phyloP scores from a whole-genome alignment of 1,139 yeast species.

The Yamadazyma triangularis region DNA sequence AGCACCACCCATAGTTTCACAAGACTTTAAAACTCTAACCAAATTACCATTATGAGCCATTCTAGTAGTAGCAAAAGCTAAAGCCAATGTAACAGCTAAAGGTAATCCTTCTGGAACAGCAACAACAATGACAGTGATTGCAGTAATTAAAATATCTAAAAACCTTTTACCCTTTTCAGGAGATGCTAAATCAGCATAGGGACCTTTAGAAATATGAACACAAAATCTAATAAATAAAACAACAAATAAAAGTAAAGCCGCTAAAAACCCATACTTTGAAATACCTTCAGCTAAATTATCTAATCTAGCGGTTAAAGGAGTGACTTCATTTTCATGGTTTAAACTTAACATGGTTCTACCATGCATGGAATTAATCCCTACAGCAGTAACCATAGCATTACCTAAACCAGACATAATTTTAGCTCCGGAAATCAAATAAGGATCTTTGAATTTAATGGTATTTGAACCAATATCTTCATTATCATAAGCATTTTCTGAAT shows the following conservation, averaged over 20 bases:
- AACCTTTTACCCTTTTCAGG: slow-evolving; percentile 83
- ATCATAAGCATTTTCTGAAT: slow-evolving; percentile 25
- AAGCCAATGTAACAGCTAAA: slow-evolving; percentile 89
- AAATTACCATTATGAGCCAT: slow-evolving; percentile 96
- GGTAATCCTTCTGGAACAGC: slow-evolving; percentile 99
- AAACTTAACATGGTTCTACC: slow-evolving; percentile 88
- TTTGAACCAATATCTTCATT: slow-evolving; percentile 44
- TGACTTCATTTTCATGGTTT: slow-evolving; percentile 68
- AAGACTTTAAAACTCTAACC: slow-evolving; percentile 88
- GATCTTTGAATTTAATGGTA: slow-evolving; percentile 52
- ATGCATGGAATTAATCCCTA: slow-evolving; percentile 82
- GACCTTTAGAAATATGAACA: slow-evolving; percentile 56
- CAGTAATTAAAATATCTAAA: slow-evolving; percentile 80
- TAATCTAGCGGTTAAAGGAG: slow-evolving; percentile 85
- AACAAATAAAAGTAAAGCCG: slow-evolving; percentile 73
- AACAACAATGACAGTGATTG: slow-evolving; percentile 90
- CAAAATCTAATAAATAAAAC: slow-evolving; percentile 76
- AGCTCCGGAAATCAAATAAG: slow-evolving; percentile 89
- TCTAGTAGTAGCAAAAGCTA: slow-evolving; percentile 96
- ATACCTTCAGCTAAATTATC: slow-evolving; percentile 86
- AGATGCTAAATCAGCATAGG: slow-evolving; percentile 40
- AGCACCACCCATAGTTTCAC: slow-evolving; percentile 99
- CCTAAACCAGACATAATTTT: slow-evolving; percentile 85
- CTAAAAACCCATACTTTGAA: slow-evolving; percentile 86
- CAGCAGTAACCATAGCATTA: slow-evolving; percentile 80